A percentile compares a stretch with the other conserved stretches of the same genome.
Evolutionary conservation across 345 rosid species (phyloP).

Genomic region (Combretum micranthum): DNA sequence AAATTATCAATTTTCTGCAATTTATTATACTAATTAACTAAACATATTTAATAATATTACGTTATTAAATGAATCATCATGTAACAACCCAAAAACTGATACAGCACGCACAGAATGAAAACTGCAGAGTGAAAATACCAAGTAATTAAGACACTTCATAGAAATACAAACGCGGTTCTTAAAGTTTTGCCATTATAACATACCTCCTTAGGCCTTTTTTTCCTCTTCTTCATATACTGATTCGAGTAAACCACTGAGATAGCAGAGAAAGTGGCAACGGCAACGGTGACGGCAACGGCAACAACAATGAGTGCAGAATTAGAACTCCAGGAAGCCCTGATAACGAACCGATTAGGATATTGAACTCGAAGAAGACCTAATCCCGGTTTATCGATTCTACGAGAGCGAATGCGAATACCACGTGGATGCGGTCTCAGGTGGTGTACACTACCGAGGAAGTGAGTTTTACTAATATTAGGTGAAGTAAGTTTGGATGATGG

Average conservation of each 20-base stretch:
- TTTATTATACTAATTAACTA: too few relatives aligned
- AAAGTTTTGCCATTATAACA: too few relatives aligned
- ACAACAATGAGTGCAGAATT: constrained; percentile 34
- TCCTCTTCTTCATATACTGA: constrained; percentile 17
- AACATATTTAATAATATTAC: too few relatives aligned
- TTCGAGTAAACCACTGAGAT: constrained; percentile 46
- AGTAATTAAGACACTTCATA: too few relatives aligned
- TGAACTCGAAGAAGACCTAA: constrained; percentile 11
- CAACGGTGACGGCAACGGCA: constrained; percentile 36
- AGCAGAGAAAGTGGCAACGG: constrained; percentile 57
- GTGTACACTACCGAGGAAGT: constrained; percentile 46
- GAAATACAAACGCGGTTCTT: too few relatives aligned
- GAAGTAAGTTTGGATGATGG: too few relatives aligned
- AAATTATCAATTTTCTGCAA: constrained; percentile 47
- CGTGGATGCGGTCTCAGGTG: constrained; percentile 46
- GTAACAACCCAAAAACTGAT: too few relatives aligned
- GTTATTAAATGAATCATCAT: too few relatives aligned
- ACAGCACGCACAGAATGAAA: too few relatives aligned
- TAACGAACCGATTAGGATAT: constrained; percentile 33
- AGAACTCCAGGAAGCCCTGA: constrained; percentile 45
- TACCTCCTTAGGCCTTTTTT: constrained; percentile 3
- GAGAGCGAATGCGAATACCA: constrained; percentile 24
- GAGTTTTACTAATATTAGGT: too few relatives aligned
- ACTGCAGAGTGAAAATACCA: too few relatives aligned
- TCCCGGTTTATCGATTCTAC: constrained; percentile 6